These are phyloP conservation scores for Neonectria sp. DNA, from an alignment of 2,329 filamentous ascomycete species.

Conservation along the genomic window DNA sequence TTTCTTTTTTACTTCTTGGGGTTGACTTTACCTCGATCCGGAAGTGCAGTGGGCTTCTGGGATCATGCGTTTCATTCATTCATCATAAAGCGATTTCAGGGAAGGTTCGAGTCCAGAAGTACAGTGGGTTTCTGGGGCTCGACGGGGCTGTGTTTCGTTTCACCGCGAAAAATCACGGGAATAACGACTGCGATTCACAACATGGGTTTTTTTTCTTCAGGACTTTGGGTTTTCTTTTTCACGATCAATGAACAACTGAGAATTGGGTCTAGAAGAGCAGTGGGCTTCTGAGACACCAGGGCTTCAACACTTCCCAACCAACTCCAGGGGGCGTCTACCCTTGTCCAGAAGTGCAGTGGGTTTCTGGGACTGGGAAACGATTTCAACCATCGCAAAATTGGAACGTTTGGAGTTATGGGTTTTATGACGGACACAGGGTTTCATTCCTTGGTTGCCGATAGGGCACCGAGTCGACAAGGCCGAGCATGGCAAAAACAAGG, in stretches of 20 bases:
- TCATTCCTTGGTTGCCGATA: conserved; percentile 11
- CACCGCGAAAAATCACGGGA: background rate
- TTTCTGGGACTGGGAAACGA: conserved; percentile 38
- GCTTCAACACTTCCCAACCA: conserved; percentile 37
- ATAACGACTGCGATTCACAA: background rate
- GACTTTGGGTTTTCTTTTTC: conserved; percentile 19
- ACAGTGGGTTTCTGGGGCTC: conserved; percentile 33
- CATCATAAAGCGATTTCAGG: conserved; percentile 9
- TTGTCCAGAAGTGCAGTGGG: conserved; percentile 45
- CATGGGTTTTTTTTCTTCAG: conserved; percentile 6
- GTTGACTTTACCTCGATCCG: conserved; percentile 18
- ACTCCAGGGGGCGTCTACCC: conserved; percentile 5
- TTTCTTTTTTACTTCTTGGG: background rate
- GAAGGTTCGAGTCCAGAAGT: conserved; percentile 25
- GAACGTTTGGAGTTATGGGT: conserved; percentile 11
- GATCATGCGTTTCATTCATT: conserved; percentile 22
- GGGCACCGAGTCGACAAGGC: background rate
- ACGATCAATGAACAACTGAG: conserved; percentile 26
- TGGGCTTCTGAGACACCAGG: conserved; percentile 32
- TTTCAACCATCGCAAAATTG: conserved; percentile 30
- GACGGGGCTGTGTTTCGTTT: conserved; percentile 2
- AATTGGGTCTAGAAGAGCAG: conserved; percentile 33
- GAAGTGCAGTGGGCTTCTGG: conserved; percentile 48
- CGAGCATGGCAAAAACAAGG: conserved; percentile 8
- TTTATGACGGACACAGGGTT: conserved; percentile 7